Evolutionary conservation across 1,139 yeast genomes (phyloP).

Genomic region (Blastobotrys arbuscula): DNA sequence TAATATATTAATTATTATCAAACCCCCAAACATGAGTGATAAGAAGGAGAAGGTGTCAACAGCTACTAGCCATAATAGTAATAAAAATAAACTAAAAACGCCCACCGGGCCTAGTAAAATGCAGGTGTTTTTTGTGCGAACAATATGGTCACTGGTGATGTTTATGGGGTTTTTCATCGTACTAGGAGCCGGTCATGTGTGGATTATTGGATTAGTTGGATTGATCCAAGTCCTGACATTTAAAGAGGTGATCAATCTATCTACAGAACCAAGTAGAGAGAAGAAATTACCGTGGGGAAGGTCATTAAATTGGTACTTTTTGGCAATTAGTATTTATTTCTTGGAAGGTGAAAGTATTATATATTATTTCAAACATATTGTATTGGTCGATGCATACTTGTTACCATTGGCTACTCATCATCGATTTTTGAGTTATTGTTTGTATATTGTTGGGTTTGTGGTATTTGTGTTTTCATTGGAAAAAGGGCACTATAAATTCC

Average conservation of each 20-base stretch:
- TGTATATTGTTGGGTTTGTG: constrained; percentile 84
- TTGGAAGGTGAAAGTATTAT: constrained; percentile 69
- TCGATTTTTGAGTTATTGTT: constrained; percentile 73
- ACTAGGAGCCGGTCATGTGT: constrained; percentile 81
- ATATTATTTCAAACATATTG: constrained; percentile 49
- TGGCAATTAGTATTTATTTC: constrained; percentile 74
- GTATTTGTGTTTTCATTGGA: constrained; percentile 85
- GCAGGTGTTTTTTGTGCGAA: constrained; percentile 78
- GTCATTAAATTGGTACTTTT: constrained; percentile 76
- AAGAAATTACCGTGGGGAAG: constrained; percentile 78
- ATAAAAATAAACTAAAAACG: not conserved
- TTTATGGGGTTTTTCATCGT: constrained; percentile 64
- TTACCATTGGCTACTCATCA: constrained; percentile 59
- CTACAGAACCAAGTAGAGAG: constrained; percentile 81
- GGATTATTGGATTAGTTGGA: constrained; percentile 67
- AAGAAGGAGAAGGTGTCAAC: too few relatives aligned
- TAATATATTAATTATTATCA: too few relatives aligned
- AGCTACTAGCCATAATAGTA: not conserved
- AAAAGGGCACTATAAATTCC: constrained; percentile 84
- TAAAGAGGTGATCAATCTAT: constrained; percentile 77
- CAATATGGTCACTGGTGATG: constrained; percentile 96
- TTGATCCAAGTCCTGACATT: constrained; percentile 76
- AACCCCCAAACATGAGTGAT: too few relatives aligned
- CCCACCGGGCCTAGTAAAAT: constrained; percentile 43
- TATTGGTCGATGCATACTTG: constrained; percentile 40